Base-by-base conservation (phyloP, 2,329 filamentous ascomycete species). In the Colletotrichum sp. region DNA sequence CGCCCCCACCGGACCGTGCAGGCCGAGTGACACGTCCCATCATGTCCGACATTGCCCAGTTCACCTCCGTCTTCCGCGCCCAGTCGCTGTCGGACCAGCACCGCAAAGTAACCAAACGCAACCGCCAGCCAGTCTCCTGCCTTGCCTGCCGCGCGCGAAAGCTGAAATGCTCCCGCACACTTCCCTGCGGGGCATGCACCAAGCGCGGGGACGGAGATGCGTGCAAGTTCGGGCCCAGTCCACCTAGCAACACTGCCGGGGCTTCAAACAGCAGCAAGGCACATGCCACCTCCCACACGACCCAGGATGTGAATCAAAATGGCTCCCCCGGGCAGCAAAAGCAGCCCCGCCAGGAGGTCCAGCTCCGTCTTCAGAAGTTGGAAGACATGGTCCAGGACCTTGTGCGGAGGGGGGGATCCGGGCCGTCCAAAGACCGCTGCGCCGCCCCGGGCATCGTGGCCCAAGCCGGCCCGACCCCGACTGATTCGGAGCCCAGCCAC, bases 121-220 rank as follows among this genome's bases (percentile, higher is more conserved):
- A 84, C 78, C 82, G 87, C 8, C 84, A 83, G 61, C 80, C 86
- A 48, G 82, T 88, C 24, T 87, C 87, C 7, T 88, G 86, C 78
- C 80, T 81, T 4, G 79, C 82, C 58, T 88, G 86, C 73, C 86
- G 87, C 76, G 80, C 79, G 24, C 85, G 86, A 74, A 88, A 88
- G 79, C 82, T 85, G 9, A 84, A 83, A 71, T 88, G 86, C 76
- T 86, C 88, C 76, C 83, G 86, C 16, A 81, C 80, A 67, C 83
- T 83, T 55, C 86, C 85, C 2, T 88, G 86, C 76, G 81, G 82
- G 26, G 82, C 84, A 8, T 88, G 87, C 75, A 79, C 79, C 67
- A 85, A 83, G 79, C 83, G 86, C 43, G 84, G 84, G 18, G 82
- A 85, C n/a, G 79, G 75, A 6, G 75, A 75, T 5, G 52, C 73